Conservation (phyloP, 805 yeast genomes). For the Schizosaccharomyces cryophilus region DNA sequence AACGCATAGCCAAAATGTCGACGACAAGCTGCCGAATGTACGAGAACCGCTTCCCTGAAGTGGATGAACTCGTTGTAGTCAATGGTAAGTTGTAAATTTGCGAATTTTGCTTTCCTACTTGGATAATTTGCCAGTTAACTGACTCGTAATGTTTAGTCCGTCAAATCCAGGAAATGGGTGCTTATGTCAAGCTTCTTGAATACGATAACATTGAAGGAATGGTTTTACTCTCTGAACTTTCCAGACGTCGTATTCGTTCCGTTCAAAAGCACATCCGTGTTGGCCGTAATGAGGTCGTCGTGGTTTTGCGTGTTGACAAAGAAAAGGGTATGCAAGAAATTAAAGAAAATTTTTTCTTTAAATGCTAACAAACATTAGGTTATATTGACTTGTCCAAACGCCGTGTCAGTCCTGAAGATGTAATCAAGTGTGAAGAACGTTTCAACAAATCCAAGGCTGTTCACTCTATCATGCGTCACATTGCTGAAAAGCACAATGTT, state of each 20-base stretch:
- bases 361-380: conserved; percentile 13
- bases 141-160: not conserved
- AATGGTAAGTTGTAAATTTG: conserved; percentile 50
- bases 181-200: conserved; percentile 83
- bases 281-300: conserved; percentile 95
- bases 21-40: conserved; percentile 84
- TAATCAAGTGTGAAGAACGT: conserved; percentile 88
- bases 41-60: conserved; percentile 95
- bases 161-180: conserved; percentile 93
- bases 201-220: conserved; percentile 97
- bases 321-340: conserved; percentile 35
- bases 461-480: conserved; percentile 92
- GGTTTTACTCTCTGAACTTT: conserved; percentile 84
- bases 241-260: conserved; percentile 95
- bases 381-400: conserved; percentile 93
- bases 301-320: conserved; percentile 90
- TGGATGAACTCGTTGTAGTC: conserved; percentile 96
- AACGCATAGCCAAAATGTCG: conserved; percentile 26
- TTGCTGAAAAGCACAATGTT: conserved; percentile 85
- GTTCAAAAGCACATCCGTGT: conserved; percentile 93
- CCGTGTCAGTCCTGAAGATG: conserved; percentile 94
- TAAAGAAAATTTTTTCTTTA: not conserved
- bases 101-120: conserved; percentile 4
- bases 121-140: conserved; percentile 1
- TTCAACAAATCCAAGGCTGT: conserved; percentile 92